These are phyloP conservation scores for Phytophthora boehmeriae DNA, from an alignment of 352 stramenopile genomes.

Conservation along the genomic window DNA sequence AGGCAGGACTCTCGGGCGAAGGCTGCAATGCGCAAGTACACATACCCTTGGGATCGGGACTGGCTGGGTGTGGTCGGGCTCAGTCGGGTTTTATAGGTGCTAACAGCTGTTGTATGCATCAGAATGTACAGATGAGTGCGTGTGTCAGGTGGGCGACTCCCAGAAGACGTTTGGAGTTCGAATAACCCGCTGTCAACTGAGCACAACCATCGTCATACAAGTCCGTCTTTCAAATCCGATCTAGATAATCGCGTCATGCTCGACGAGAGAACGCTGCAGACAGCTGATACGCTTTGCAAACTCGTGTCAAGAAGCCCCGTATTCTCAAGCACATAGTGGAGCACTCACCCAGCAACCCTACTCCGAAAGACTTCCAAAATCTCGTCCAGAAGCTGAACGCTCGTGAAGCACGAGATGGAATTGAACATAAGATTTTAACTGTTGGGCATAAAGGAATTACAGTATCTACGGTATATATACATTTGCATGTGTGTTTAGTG, in stretches of 20 bases:
- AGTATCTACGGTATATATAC: too few relatives aligned
- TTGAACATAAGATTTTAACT: too few relatives aligned
- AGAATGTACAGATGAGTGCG: conserved; percentile 11
- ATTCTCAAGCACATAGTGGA: conserved; percentile 10
- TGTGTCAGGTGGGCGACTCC: conserved; percentile 10
- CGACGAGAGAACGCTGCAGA: conserved; percentile 2
- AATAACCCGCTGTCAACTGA: conserved; percentile 2
- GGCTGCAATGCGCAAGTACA: conserved; percentile 11
- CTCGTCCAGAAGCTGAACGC: conserved; percentile 7
- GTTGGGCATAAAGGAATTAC: too few relatives aligned
- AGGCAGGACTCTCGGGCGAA: neutral
- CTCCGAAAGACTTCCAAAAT: conserved; percentile 9
- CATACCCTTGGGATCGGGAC: neutral
- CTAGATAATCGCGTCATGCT: neutral
- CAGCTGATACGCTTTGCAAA: conserved; percentile 1
- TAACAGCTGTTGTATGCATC: conserved; percentile 3
- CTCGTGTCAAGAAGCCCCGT: conserved; percentile 6
- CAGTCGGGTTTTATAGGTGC: conserved; percentile 2
- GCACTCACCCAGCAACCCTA: neutral
- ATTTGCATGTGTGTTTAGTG: too few relatives aligned
- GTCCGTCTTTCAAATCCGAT: conserved; percentile 1
- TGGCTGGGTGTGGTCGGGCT: neutral
- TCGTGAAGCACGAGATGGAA: conserved; percentile 1
- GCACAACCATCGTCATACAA: conserved; percentile 7
- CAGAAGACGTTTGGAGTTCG: conserved; percentile 2